A percentile compares a stretch with the other conserved stretches of the same genome.
Evolutionary conservation across 768 basidiomycete species (phyloP).

Genomic region (Naematelia encephala): DNA sequence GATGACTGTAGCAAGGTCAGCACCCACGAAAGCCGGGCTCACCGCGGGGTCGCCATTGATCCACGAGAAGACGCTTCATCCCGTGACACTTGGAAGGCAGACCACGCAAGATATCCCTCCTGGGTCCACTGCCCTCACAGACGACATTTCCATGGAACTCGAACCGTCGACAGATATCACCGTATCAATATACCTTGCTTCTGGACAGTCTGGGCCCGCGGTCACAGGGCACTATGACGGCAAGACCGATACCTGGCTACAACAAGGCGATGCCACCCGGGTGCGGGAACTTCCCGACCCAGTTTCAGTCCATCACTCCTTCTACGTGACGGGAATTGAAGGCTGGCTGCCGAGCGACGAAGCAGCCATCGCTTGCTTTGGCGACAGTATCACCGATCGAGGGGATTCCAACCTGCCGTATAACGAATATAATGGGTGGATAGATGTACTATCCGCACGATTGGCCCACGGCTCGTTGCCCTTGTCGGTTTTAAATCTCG

Average conservation of each 20-base stretch:
- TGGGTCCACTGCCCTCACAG: not conserved
- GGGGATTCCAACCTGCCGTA: not conserved
- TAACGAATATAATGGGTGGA: conserved; percentile 2
- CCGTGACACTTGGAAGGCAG: not conserved
- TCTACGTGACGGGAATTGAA: not conserved
- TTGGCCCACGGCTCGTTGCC: not conserved
- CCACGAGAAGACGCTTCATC: not conserved
- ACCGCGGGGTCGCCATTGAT: not conserved
- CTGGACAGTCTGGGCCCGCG: not conserved
- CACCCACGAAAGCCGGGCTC: too few relatives aligned
- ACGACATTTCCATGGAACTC: not conserved
- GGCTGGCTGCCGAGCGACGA: conserved; percentile 1
- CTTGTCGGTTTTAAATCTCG: conserved; percentile 1
- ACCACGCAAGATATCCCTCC: not conserved
- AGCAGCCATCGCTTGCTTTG: not conserved
- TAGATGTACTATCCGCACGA: not conserved
- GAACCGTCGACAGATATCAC: not conserved
- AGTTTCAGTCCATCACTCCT: not conserved
- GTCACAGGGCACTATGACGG: not conserved
- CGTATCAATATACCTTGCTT: not conserved
- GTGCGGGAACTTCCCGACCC: not conserved
- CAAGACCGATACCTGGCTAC: not conserved
- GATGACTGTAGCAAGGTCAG: too few relatives aligned
- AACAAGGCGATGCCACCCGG: not conserved
- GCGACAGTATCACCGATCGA: not conserved